These are phyloP conservation scores for Neurospora terricola DNA, from an alignment of 495 filamentous ascomycete genomes.

Conservation along the genomic window DNA sequence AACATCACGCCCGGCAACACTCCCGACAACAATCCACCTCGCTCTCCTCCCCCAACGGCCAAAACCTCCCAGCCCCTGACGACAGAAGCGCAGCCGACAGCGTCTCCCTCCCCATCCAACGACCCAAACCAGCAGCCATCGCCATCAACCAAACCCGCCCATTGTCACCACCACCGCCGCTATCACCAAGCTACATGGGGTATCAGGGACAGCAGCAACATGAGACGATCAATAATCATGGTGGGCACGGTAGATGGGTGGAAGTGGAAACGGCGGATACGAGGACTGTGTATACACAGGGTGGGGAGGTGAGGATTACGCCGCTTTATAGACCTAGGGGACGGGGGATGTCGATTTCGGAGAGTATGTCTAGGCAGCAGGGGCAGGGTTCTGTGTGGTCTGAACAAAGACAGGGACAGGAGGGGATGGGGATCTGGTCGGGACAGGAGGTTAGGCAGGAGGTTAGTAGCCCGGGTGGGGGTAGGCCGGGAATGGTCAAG, in stretches of 20 bases:
- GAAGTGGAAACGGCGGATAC: background rate
- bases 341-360: background rate
- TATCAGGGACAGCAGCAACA: background rate
- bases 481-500: background rate
- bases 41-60: background rate
- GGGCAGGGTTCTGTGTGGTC: too few species aligned
- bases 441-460: background rate
- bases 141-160: background rate
- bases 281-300: background rate
- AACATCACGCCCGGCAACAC: background rate
- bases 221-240: background rate
- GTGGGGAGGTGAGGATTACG: background rate
- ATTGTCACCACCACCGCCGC: background rate
- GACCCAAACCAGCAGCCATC: background rate
- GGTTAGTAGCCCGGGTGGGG: background rate
- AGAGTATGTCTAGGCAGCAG: too few species aligned
- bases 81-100: background rate
- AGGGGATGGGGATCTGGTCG: background rate
- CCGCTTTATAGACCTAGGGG: background rate
- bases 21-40: background rate
- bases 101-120: background rate
- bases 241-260: background rate
- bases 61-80: background rate
- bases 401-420: too few species aligned
- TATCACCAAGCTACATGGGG: background rate